Evolutionary conservation across 2,329 filamentous ascomycete species (phyloP).

Genomic region (Elsinoe perseae): DNA sequence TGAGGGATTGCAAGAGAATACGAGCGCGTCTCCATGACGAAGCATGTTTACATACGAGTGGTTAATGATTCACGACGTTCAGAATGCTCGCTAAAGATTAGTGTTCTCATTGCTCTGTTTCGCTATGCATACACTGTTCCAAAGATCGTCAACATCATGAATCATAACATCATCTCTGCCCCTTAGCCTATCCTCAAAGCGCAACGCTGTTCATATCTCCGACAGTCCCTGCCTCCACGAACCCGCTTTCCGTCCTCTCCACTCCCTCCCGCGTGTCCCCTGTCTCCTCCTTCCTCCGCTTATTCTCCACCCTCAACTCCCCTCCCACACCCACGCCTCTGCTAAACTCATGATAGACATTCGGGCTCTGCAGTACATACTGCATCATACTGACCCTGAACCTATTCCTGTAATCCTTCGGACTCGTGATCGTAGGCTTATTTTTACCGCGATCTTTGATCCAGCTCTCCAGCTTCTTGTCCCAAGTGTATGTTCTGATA

Average conservation of each 20-base stretch:
- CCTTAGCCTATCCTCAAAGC: neutral
- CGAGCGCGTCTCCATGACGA: neutral
- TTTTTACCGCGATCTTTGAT: conserved; percentile 92
- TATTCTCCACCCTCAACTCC: neutral
- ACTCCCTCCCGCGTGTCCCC: conserved; percentile 2
- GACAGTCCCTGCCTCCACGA: conserved; percentile 17
- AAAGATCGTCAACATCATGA: conserved; percentile 3
- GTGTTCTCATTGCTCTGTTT: neutral
- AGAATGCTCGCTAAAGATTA: neutral
- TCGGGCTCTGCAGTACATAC: conserved; percentile 68
- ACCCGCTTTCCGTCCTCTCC: conserved; percentile 10
- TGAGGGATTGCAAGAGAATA: neutral
- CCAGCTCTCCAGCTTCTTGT: conserved; percentile 99
- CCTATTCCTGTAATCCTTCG: conserved; percentile 92
- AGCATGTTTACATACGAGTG: neutral
- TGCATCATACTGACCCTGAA: conserved; percentile 96
- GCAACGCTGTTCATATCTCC: conserved; percentile 18
- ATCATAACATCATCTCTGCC: neutral
- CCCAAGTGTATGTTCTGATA: conserved; percentile 97
- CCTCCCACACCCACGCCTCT: conserved; percentile 14
- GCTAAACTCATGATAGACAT: conserved; percentile 66
- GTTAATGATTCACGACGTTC: neutral
- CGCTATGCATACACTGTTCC: neutral
- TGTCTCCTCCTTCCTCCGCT: conserved; percentile 4
- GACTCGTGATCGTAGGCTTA: conserved; percentile 89